Evolutionary conservation across 345 rosid genomes (phyloP), one percentile per base, ranked within the genome.

Genomic region (Lepidium africanum): DNA sequence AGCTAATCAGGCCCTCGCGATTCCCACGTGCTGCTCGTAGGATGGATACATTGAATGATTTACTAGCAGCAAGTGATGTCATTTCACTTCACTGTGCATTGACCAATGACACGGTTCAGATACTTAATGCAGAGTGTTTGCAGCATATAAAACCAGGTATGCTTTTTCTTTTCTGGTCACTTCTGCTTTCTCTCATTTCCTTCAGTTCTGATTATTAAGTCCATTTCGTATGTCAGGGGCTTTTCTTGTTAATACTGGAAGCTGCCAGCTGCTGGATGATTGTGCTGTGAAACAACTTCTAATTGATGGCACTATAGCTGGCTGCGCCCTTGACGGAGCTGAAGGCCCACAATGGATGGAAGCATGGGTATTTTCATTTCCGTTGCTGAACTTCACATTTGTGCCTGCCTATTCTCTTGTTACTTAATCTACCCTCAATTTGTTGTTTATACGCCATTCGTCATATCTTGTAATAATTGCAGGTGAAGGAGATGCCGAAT

Each of bases 311-410:
- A 86, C 88, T 33, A 79, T 91, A 67, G 99, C 96, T 73, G 98
- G 99, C 42, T 91, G 98, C 79, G 97, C 99, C 37, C 67, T 95
- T 77, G 99, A 95, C 79, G 98, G 99, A 60, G 96, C 85, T 57
- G 99, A 95, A 83, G 98, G 99, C 60, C 99, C 99, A 21, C 98
- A 89, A 17, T 95, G 98, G 99, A 91, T 95, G 98, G 99, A 95
- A 88, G 99, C 98, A 59, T 91, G 99, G 99, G 99, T 95, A 89
- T 77, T 73, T 61, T 45, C 27, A 12, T 42, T 42, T 36, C 54
- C 5, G 2, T 15, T 10, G 23, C 15, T 47, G 4, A 46, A 47
- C 32, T 69, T 51, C 60, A 61, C 39, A 46, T 69, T 12, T 47
- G 11, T 14, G 13, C 46, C 48, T 60, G 17, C 51, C 2, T 15